Evolutionary conservation across 805 yeast species (phyloP).

Genomic region (Starmerella roubikii): DNA sequence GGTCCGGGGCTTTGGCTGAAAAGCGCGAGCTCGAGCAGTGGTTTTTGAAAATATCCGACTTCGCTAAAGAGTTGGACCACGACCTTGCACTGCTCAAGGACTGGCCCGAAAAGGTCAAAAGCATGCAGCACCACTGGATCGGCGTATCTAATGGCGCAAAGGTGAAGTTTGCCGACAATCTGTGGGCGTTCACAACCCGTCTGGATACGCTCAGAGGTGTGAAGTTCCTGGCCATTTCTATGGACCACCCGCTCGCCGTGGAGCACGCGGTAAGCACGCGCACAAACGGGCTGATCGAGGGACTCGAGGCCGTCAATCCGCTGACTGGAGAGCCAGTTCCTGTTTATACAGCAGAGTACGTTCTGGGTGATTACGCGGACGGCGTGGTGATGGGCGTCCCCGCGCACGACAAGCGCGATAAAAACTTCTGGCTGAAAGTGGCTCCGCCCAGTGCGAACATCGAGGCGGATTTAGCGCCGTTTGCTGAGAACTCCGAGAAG

Average conservation of each 20-base stretch:
- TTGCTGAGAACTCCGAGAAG: conserved; percentile 36
- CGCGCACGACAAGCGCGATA: conserved; percentile 79
- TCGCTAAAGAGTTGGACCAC: conserved; percentile 48
- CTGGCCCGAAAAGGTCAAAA: conserved; percentile 84
- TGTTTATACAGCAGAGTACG: conserved; percentile 83
- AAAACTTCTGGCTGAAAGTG: conserved; percentile 60
- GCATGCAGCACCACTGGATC: conserved; percentile 91
- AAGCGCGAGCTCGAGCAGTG: conserved; percentile 72
- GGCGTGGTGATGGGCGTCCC: conserved; percentile 99
- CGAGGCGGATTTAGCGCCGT: conserved; percentile 22
- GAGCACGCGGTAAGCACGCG: conserved; percentile 30
- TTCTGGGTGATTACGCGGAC: conserved; percentile 65
- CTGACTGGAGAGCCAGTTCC: conserved; percentile 42
- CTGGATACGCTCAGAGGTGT: conserved; percentile 78
- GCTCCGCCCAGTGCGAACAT: not conserved
- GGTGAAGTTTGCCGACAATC: conserved; percentile 34
- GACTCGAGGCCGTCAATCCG: conserved; percentile 41
- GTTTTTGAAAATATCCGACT: conserved; percentile 83
- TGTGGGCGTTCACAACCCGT: conserved; percentile 69
- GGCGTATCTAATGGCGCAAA: conserved; percentile 77
- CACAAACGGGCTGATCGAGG: conserved; percentile 35
- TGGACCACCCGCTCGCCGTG: conserved; percentile 49
- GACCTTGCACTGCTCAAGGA: conserved; percentile 49
- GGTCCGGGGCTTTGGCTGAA: conserved; percentile 92
- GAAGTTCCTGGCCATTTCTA: conserved; percentile 67